Percentiles rank a stretch among this genome's conserved stretches.
phyloP scores from a whole-genome alignment of 129 eudicot species.

The Deinandra increscens region DNA sequence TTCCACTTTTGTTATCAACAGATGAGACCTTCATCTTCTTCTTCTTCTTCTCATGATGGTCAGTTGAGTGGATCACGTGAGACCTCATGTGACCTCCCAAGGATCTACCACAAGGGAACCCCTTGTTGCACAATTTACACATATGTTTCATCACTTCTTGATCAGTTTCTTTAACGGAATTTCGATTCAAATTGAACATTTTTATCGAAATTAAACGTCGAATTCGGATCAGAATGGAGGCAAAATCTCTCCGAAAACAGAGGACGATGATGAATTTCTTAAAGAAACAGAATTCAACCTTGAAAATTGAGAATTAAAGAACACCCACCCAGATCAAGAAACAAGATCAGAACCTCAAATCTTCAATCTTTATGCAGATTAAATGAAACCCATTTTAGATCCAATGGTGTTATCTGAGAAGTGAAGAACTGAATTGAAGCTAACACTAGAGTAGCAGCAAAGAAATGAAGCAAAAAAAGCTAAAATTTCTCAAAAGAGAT shows the following conservation, averaged over 20 bases:
- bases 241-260: conserved; percentile 28
- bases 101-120: conserved; percentile 92
- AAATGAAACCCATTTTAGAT: conserved; percentile 12
- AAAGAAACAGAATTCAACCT: conserved; percentile 32
- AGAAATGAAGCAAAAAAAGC: conserved; percentile 28
- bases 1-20: conserved; percentile 23
- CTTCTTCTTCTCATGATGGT: background rate
- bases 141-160: conserved; percentile 55
- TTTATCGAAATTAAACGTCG: conserved; percentile 5
- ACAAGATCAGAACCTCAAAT: conserved; percentile 37
- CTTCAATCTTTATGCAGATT: conserved; percentile 15
- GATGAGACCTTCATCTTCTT: conserved; percentile 41
- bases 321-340: conserved; percentile 42
- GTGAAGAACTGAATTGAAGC: conserved; percentile 24
- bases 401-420: conserved; percentile 22
- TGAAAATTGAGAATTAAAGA: background rate
- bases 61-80: conserved; percentile 67
- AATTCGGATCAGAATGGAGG: conserved; percentile 29
- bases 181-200: conserved; percentile 23
- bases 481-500: background rate
- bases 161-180: conserved; percentile 43
- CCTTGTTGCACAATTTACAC: conserved; percentile 79
- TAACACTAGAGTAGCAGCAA: conserved; percentile 24
- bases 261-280: conserved; percentile 22
- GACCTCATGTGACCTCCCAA: conserved; percentile 99